Evolutionary conservation across 1,284 basidiomycete genomes (phyloP).

Genomic region (Apiotrichum porosum): DNA sequence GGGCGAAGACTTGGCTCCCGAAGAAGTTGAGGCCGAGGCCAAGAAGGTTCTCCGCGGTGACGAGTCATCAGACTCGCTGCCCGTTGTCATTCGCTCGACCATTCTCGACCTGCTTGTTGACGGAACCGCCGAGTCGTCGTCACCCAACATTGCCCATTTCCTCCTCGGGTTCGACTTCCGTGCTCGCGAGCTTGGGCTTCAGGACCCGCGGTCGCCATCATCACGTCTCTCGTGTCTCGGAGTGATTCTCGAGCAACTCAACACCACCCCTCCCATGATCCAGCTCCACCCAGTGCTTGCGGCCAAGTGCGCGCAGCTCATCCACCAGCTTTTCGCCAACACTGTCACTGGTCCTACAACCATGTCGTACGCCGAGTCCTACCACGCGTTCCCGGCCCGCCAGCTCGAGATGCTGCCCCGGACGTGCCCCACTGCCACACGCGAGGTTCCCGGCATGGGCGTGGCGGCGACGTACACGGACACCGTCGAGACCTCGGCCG

Average conservation of each 20-base stretch:
- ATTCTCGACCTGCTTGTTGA: slow-evolving; percentile 82
- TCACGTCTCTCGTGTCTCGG: slow-evolving; percentile 70
- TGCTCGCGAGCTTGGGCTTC: slow-evolving; percentile 49
- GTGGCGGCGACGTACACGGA: slow-evolving; percentile 64
- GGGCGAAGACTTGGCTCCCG: slow-evolving; percentile 41
- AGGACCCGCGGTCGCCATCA: slow-evolving; percentile 59
- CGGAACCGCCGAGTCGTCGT: slow-evolving; percentile 65
- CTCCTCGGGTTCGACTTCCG: slow-evolving; percentile 68
- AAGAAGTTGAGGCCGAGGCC: slow-evolving; percentile 34
- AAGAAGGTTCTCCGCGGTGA: slow-evolving; percentile 25
- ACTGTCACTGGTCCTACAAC: slow-evolving; percentile 74
- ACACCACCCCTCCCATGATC: slow-evolving; percentile 59
- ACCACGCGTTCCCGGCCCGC: slow-evolving; percentile 81
- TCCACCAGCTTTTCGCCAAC: slow-evolving; percentile 83
- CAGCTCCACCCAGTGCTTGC: slow-evolving; percentile 68
- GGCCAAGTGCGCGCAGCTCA: slow-evolving; percentile 75
- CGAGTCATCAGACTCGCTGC: slow-evolving; percentile 28
- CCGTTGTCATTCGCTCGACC: slow-evolving; percentile 63
- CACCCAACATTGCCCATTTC: slow-evolving; percentile 85
- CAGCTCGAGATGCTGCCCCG: slow-evolving; percentile 59
- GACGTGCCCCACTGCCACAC: slow-evolving; percentile 54
- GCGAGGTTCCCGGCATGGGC: slow-evolving; percentile 55
- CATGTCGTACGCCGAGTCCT: slow-evolving; percentile 80
- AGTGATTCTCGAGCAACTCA: slow-evolving; percentile 71
- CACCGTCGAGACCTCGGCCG: slow-evolving; percentile 70